phyloP scores from a whole-genome alignment of 2,329 filamentous ascomycete genomes.

The Ophiostoma quercus region DNA sequence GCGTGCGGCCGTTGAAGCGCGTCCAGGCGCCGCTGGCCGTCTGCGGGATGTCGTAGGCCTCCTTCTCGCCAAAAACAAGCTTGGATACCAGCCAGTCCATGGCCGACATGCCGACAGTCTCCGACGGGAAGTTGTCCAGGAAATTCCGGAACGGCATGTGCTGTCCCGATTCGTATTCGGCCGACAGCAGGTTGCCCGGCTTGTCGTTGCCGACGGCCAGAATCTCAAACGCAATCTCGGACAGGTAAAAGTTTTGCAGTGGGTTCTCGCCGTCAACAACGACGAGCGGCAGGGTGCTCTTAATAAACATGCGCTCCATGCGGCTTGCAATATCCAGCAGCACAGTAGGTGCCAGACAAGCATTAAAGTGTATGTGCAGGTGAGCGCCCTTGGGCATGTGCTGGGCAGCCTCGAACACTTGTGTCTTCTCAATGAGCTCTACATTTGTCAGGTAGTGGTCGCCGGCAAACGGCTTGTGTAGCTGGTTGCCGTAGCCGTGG shows the following conservation, averaged over 20 bases:
- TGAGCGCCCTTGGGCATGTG: constrained; percentile 66
- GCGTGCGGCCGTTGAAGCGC: constrained; percentile 62
- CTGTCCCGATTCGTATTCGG: constrained; percentile 38
- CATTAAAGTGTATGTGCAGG: constrained; percentile 72
- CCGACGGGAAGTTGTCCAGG: constrained; percentile 34
- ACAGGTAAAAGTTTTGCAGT: constrained; percentile 41
- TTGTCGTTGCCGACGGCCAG: constrained; percentile 35
- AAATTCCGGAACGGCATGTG: constrained; percentile 44
- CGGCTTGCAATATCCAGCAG: constrained; percentile 52
- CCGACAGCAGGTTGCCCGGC: constrained; percentile 44
- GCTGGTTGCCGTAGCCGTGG: constrained; percentile 41
- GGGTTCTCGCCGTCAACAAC: constrained; percentile 25
- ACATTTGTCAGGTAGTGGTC: constrained; percentile 57
- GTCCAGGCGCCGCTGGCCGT: constrained; percentile 51
- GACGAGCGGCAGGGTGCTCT: constrained; percentile 51
- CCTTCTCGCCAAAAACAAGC: constrained; percentile 56
- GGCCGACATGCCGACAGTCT: constrained; percentile 31
- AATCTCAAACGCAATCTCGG: constrained; percentile 60
- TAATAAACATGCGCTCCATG: constrained; percentile 64
- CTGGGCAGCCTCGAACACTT: constrained; percentile 52
- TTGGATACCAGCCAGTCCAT: constrained; percentile 57
- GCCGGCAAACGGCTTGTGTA: constrained; percentile 43
- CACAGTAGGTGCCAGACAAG: constrained; percentile 58
- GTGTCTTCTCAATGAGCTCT: constrained; percentile 50
- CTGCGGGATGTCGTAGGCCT: constrained; percentile 51